Evolutionary conservation across 192 early-diverging fungal genomes (phyloP), one percentile per base, ranked within the genome.

Genomic region (Phlyctochytrium arcticum): DNA sequence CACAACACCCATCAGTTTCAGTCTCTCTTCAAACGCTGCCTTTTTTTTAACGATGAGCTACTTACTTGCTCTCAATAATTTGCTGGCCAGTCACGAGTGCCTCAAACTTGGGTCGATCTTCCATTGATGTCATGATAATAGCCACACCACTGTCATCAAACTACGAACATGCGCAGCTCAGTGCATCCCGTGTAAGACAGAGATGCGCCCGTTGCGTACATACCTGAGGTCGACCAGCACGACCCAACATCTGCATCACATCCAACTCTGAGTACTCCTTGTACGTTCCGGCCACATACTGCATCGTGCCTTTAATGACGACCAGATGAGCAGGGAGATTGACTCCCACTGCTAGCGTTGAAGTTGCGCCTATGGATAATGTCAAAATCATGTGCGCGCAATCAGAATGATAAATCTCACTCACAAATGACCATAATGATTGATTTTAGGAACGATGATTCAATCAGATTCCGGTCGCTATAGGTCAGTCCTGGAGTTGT

Each of bases 291-390:
- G 51, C 71, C 24, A 74, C 63, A n/a, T 71, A 72, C 23, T 70
- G 76, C 62, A 50, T 54, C 0, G 87, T 89, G 12, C 83, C 84
- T 62, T 91, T 91, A 42, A 91, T 73, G 30, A 91, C 80, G 7
- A 89, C 87, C 15, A 88, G 72, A 37, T 81, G 78, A 1, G 87
- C 88, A n/a, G 90, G 90, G 37, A 90, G 66, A 55, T 92, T 92
- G 24, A 92, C 80, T 15, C 90, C 90, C 15, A 88, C 81, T n/a
- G 87, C 88, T 1, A 92, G 75, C 0, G 90, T 90, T 1, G 85
- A 82, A 1, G 90, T 92, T 1, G 87, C 82, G 62, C 82, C 83
- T 88, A 69, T 35, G 36, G 29, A 5, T 4, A 53, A 33, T 49
- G 6, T 10, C 30, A 33, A 34, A 23, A 12, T 32, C 54, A 19